These are phyloP conservation scores for Phaeosphaeria sp. DNA, from an alignment of 2,329 filamentous ascomycete genomes.

Conservation along the genomic window DNA sequence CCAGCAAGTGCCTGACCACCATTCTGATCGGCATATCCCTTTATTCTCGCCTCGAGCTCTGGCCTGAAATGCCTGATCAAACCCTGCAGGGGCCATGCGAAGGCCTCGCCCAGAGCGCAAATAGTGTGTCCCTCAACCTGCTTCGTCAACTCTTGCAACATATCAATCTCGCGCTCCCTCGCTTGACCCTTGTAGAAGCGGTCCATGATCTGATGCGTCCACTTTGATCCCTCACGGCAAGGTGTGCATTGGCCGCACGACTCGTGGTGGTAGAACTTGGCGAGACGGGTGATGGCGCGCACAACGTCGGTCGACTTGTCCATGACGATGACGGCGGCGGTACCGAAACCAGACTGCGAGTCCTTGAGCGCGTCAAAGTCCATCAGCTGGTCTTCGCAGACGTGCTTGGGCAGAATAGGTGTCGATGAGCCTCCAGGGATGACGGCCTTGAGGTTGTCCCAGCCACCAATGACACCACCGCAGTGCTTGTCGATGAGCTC, in stretches of 20 bases:
- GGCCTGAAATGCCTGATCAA: conserved; percentile 98
- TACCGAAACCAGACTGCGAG: conserved; percentile 94
- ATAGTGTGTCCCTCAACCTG: conserved; percentile 99
- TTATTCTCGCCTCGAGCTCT: conserved; percentile 90
- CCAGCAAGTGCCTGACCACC: conserved; percentile 81
- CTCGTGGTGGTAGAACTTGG: conserved; percentile 98
- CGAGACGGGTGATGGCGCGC: conserved; percentile 88
- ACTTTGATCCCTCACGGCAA: conserved; percentile 98
- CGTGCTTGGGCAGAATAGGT: conserved; percentile 85
- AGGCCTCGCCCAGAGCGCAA: conserved; percentile 95
- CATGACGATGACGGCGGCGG: conserved; percentile 98
- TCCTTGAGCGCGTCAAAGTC: conserved; percentile 99
- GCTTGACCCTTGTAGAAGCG: conserved; percentile 92
- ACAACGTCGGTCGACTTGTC: conserved; percentile 98
- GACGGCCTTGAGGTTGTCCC: conserved; percentile 95
- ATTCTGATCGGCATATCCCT: conserved; percentile 74
- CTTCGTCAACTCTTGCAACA: conserved; percentile 99
- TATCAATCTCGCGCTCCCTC: conserved; percentile 92
- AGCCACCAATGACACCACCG: conserved; percentile 92
- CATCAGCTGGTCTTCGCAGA: conserved; percentile 97
- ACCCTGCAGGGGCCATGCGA: conserved; percentile 98
- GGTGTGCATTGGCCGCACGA: conserved; percentile 98
- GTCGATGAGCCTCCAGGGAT: conserved; percentile 98
- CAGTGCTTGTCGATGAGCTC: conserved; percentile 99
- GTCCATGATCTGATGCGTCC: conserved; percentile 99